phyloP scores from a whole-genome alignment of 2,329 filamentous ascomycete species.

The Chaetomiaceae sp. region DNA sequence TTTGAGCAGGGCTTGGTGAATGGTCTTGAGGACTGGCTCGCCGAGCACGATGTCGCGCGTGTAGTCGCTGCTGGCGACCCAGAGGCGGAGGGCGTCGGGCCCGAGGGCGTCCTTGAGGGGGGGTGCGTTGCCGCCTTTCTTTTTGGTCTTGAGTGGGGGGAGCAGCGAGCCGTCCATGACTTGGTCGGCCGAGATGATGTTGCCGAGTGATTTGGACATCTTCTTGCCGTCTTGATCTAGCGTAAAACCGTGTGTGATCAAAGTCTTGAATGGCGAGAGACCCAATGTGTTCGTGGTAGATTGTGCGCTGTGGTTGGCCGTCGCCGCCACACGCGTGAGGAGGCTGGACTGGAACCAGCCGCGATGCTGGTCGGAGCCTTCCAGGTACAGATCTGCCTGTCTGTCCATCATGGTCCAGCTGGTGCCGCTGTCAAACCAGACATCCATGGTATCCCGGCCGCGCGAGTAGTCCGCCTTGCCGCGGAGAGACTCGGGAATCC shows the following conservation, averaged over 20 bases:
- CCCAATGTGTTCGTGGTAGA: slow-evolving; percentile 34
- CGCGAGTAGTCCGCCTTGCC: slow-evolving; percentile 58
- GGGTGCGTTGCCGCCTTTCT: slow-evolving; percentile 37
- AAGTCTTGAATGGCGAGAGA: slow-evolving; percentile 69
- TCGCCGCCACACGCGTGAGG: slow-evolving; percentile 73
- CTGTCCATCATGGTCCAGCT: slow-evolving; percentile 67
- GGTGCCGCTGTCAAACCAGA: slow-evolving; percentile 98
- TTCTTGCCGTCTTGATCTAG: slow-evolving; percentile 88
- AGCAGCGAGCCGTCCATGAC: slow-evolving; percentile 82
- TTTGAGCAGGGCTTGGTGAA: slow-evolving; percentile 75
- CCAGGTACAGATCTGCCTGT: slow-evolving; percentile 81
- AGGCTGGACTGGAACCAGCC: slow-evolving; percentile 98
- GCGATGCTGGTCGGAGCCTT: slow-evolving; percentile 92
- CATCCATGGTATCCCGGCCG: slow-evolving; percentile 95
- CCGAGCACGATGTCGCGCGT: slow-evolving; percentile 83
- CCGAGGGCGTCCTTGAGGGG: slow-evolving; percentile 67
- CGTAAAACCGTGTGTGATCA: slow-evolving; percentile 96
- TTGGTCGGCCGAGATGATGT: slow-evolving; percentile 73
- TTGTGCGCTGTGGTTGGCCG: slow-evolving; percentile 39
- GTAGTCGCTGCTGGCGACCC: slow-evolving; percentile 90
- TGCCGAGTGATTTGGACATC: slow-evolving; percentile 97
- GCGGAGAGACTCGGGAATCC: slow-evolving; percentile 65
- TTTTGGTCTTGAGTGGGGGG: slow-evolving; percentile 60
- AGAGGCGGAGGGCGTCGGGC: slow-evolving; percentile 80
- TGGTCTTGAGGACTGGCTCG: slow-evolving; percentile 67